phyloP scores from a whole-genome alignment of 2,329 filamentous ascomycete genomes.

The Arthrinium phaeospermum region DNA sequence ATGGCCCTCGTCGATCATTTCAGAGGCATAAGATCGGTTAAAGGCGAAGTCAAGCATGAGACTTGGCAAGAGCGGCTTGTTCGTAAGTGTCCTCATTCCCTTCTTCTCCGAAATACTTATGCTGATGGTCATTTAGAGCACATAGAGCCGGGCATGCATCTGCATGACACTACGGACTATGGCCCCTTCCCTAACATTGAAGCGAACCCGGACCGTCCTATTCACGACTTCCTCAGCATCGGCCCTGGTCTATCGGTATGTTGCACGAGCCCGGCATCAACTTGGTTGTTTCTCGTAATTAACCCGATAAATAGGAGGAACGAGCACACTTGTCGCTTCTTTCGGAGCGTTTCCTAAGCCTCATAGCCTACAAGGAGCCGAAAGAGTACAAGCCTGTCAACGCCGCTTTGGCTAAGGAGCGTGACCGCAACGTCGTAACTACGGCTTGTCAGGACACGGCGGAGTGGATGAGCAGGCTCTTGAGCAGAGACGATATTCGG shows the following conservation, averaged over 20 bases:
- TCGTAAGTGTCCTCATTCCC: constrained; percentile 42
- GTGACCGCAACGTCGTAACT: constrained; percentile 51
- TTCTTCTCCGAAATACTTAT: not conserved
- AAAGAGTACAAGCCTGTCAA: constrained; percentile 56
- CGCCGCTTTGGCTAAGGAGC: constrained; percentile 40
- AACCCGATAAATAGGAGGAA: constrained; percentile 45
- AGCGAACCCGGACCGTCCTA: constrained; percentile 41
- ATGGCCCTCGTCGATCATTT: constrained; percentile 59
- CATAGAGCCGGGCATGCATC: constrained; percentile 43
- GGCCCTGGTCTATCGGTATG: constrained; percentile 59
- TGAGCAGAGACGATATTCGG: not conserved
- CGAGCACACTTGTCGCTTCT: constrained; percentile 56
- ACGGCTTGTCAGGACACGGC: constrained; percentile 40
- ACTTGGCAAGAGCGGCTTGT: constrained; percentile 52
- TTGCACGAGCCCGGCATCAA: constrained; percentile 17
- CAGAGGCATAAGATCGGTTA: constrained; percentile 51
- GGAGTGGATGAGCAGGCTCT: constrained; percentile 21
- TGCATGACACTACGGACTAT: constrained; percentile 57
- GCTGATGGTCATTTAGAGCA: constrained; percentile 43
- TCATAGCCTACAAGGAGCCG: constrained; percentile 54
- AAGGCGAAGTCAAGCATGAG: constrained; percentile 44
- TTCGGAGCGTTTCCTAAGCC: constrained; percentile 57
- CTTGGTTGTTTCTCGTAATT: not conserved
- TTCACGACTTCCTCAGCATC: constrained; percentile 53
- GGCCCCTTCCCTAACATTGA: constrained; percentile 57